Evolutionary conservation across 192 early-diverging fungal species (phyloP), one percentile per base, ranked within the genome.

Genomic region (Umbelopsis isabellina): DNA sequence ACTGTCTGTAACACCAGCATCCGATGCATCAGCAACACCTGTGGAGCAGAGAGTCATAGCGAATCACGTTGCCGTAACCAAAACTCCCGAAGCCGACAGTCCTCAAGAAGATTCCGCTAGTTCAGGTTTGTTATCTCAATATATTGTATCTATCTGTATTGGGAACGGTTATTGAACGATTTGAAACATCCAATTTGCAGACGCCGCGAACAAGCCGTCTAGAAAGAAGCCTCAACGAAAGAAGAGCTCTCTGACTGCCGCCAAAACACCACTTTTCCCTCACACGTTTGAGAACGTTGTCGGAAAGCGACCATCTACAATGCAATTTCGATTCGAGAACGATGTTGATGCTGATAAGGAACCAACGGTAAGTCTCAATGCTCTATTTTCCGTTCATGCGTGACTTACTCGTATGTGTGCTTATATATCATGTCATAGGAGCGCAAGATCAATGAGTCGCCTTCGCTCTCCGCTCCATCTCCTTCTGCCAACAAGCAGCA

Each of bases 281-380:
- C 55, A 61, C 37, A 61, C 55, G 1, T 61, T 61, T 61, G 55
- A 61, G 2, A 61, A 37, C 30, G 30, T 61, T 7, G 55, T 61
- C 13, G 55, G 55, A n/a, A 61, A 61, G 25, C 55, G 55, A 18
- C 55, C 55, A 0, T 25, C 55, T 16, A 35, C 55, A 1, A 61
- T 61, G 16, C 21, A 35, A 25, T 61, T 61, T 7, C 27, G 55
- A 61, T 61, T 61, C 37, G 55, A 61, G 30, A 61, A 33, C 25
- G 55, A 61, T 61, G 27, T 33, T 16, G 55, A 61, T 35, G 55
- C 55, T 61, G 55, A 61, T 18, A 61, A 61, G 33, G 55, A 61
- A n/a, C 15, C 33, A 7, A 3, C 3, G 27, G 55, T 61, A 35
- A 33, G 55, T 61, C 8, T 25, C 7, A 7, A 7, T 13, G 12